A percentile compares a stretch with the other conserved stretches of the same genome.
Evolutionary conservation across 2,329 filamentous ascomycete species (phyloP).

Genomic region (Aspergillus felis): DNA sequence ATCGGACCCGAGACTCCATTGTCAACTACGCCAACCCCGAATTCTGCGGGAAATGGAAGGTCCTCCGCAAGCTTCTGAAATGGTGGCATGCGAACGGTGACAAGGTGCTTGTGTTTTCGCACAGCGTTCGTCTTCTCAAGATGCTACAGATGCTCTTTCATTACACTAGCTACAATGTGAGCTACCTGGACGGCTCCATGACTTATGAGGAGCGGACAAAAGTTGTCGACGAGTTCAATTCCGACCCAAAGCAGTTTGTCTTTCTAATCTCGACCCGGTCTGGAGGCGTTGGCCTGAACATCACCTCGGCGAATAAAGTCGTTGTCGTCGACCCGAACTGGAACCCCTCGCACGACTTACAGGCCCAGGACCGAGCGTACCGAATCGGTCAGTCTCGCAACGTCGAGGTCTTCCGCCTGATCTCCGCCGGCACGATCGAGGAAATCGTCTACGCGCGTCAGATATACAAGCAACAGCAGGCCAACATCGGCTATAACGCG

Average conservation of each 20-base stretch:
- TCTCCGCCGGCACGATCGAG: conserved; percentile 89
- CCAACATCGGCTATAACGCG: conserved; percentile 94
- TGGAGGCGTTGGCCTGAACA: conserved; percentile 90
- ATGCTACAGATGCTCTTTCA: conserved; percentile 84
- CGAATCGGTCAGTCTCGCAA: conserved; percentile 89
- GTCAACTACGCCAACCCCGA: conserved; percentile 78
- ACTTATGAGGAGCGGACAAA: conserved; percentile 76
- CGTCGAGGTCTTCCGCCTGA: conserved; percentile 90
- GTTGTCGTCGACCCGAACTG: conserved; percentile 96
- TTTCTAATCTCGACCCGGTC: conserved; percentile 94
- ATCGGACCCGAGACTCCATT: conserved; percentile 71
- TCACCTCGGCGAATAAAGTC: conserved; percentile 96
- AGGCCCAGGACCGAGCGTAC: conserved; percentile 94
- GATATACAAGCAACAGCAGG: conserved; percentile 98
- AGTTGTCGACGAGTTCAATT: conserved; percentile 86
- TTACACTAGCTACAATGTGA: conserved; percentile 84
- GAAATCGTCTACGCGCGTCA: conserved; percentile 96
- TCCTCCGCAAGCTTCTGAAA: conserved; percentile 77
- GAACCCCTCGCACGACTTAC: conserved; percentile 92
- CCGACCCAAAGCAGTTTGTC: conserved; percentile 80
- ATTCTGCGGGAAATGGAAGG: conserved; percentile 96
- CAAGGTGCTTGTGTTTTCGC: conserved; percentile 93
- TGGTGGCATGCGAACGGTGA: conserved; percentile 89
- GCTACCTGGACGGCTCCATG: conserved; percentile 83
- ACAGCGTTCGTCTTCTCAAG: conserved; percentile 78